Evolutionary conservation across 2,329 filamentous ascomycete genomes (phyloP), one percentile per base, ranked within the genome.

Genomic region (Sordariomycetes sp.): DNA sequence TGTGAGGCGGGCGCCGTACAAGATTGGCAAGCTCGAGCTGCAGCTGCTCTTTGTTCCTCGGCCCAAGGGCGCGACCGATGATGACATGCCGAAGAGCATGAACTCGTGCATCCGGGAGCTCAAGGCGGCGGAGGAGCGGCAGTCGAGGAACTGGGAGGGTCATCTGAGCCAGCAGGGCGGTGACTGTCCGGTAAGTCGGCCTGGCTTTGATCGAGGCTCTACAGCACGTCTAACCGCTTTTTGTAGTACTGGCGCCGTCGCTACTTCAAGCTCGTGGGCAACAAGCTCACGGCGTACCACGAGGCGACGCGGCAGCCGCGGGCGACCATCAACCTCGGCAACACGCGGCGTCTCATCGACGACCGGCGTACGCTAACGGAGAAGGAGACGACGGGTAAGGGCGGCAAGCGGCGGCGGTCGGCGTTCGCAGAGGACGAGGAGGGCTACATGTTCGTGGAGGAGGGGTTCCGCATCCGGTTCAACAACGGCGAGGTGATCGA

Each of bases 41-140:
- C 94, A 99, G 73, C 80, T 99, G 10, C 77, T 99, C 15, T 99
- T 96, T 66, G 90, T 99, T 1, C 94, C 94, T 0, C 90, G 91
- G 64, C 92, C 94, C 4, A 92, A 89, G 75, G 87, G 87, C 52
- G 79, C 85, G 34, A 84, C 84, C 54, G 94, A 97, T 62, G 91
- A 96, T 17, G 92, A 97, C 63, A 96, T 99, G 90, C 94, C 94
- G 57, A 97, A 97, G 84, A 96, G 91, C 75, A 96, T 99, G 91
- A 95, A 94, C 71, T 88, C 89, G 51, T 96, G 90, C 69, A 87
- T 97, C 64, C 82, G 94, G 20, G 94, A 97, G 74, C 84, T 99
- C 73, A 89, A 87, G 71, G 89, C 92, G 56, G 90, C 92, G 1
- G 90, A 96, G 68, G 87, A 88, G 68, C 80, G 88, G 60, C 81